A percentile compares a stretch with the other conserved stretches of the same genome.
These are phyloP conservation scores for Hypholoma sublateritium DNA, from an alignment of 768 basidiomycete species.

Conservation along the genomic window DNA sequence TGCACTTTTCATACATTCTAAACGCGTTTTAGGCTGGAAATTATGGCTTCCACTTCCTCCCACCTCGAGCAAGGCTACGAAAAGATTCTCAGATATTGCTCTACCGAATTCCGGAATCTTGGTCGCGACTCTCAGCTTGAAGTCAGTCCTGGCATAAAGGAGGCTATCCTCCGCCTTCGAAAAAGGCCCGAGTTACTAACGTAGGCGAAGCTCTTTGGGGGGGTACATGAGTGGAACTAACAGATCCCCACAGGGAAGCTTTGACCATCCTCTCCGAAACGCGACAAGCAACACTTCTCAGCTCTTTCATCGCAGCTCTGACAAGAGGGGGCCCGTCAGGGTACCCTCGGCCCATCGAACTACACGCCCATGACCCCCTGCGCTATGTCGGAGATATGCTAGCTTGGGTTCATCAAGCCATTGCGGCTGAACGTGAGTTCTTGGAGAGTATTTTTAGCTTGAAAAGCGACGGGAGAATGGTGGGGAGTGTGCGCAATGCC, in stretches of 20 bases:
- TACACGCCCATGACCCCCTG: conserved; percentile 96
- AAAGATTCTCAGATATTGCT: conserved; percentile 84
- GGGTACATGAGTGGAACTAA: neutral
- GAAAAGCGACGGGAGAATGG: conserved; percentile 66
- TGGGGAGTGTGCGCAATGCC: conserved; percentile 65
- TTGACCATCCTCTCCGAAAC: conserved; percentile 76
- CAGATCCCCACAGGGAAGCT: conserved; percentile 49
- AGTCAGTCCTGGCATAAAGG: conserved; percentile 60
- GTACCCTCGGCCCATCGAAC: conserved; percentile 88
- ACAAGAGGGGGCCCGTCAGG: conserved; percentile 87
- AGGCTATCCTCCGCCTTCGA: conserved; percentile 73
- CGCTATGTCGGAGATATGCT: conserved; percentile 98
- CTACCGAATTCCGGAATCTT: conserved; percentile 80
- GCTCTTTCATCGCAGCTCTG: conserved; percentile 83
- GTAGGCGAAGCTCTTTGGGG: conserved; percentile 36
- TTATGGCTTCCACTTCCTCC: conserved; percentile 79
- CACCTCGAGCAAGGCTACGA: conserved; percentile 89
- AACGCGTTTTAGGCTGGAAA: conserved; percentile 63
- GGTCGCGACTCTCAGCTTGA: conserved; percentile 75
- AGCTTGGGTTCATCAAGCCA: conserved; percentile 96
- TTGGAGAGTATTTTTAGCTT: conserved; percentile 84
- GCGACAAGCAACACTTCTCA: conserved; percentile 76
- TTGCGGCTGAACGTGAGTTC: conserved; percentile 94
- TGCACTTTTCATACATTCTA: neutral
- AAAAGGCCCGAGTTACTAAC: conserved; percentile 75